A percentile compares a stretch with the other conserved stretches of the same genome.
Evolutionary conservation across 140 eudicot species (phyloP).

Genomic region (Flaveria floridana): DNA sequence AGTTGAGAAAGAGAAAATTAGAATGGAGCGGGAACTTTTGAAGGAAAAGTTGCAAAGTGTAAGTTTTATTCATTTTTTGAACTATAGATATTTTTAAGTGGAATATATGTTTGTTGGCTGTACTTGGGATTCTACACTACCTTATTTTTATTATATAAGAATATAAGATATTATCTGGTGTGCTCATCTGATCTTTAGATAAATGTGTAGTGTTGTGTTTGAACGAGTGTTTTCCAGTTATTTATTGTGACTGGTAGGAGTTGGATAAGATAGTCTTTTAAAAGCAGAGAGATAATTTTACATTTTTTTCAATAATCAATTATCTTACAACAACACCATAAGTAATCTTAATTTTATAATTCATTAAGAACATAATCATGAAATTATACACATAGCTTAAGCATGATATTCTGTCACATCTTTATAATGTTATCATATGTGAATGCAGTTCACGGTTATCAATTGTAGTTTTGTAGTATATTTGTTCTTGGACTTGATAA

Average conservation of each 20-base stretch:
- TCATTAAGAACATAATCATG: background rate
- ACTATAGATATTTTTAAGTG: background rate
- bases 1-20: conserved; percentile 71
- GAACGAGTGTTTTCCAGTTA: background rate
- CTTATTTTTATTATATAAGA: background rate
- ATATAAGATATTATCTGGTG: background rate
- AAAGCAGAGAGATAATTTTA: background rate
- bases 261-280: background rate
- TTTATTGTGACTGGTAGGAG: background rate
- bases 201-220: background rate
- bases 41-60: conserved; percentile 85
- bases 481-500: background rate
- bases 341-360: background rate
- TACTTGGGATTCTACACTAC: background rate
- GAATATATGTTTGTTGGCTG: background rate
- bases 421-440: background rate
- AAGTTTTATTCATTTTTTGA: conserved; percentile 18
- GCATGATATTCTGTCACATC: background rate
- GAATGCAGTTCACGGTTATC: background rate
- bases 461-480: background rate
- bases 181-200: background rate
- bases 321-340: background rate
- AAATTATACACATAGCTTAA: background rate
- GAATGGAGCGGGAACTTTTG: conserved; percentile 68
- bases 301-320: background rate